A percentile compares a stretch with the other conserved stretches of the same genome.
These are phyloP conservation scores for Fusarium chaquense DNA, from an alignment of 2,329 filamentous ascomycete species.

Conservation along the genomic window DNA sequence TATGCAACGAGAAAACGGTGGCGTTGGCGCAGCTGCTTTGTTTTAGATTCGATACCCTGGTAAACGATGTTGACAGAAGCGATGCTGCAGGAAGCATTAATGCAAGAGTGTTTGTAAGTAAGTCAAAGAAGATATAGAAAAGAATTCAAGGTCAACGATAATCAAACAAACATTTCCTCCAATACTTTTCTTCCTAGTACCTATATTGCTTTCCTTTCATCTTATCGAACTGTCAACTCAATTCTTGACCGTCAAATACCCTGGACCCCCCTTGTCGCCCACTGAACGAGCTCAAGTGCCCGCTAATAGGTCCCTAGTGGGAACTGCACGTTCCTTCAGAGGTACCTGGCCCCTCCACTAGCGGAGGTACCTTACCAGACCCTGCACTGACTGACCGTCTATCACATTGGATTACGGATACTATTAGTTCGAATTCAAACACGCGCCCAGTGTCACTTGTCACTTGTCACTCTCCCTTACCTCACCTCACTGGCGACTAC, in stretches of 20 bases:
- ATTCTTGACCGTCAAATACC: constrained; percentile 31
- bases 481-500: neutral
- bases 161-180: too few species aligned
- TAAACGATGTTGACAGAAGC: neutral
- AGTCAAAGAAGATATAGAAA: neutral
- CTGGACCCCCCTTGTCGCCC: constrained; percentile 11
- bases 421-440: constrained; percentile 1
- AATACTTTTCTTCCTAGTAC: neutral
- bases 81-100: neutral
- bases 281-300: constrained; percentile 14
- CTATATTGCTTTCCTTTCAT: neutral
- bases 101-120: neutral
- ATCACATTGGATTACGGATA: neutral
- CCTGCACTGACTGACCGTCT: constrained; percentile 29
- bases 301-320: constrained; percentile 30
- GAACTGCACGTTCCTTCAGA: constrained; percentile 26
- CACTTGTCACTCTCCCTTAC: constrained; percentile 24
- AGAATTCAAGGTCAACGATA: neutral
- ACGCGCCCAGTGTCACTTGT: constrained; percentile 41
- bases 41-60: constrained; percentile 31
- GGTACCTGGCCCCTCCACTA: constrained; percentile 20
- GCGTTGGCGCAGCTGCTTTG: constrained; percentile 36
- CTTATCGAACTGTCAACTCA: neutral
- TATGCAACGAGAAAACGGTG: constrained; percentile 26
- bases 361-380: constrained; percentile 18